These are phyloP conservation scores for Lasiosphaeria hispida DNA, from an alignment of 495 filamentous ascomycete species.

Conservation along the genomic window DNA sequence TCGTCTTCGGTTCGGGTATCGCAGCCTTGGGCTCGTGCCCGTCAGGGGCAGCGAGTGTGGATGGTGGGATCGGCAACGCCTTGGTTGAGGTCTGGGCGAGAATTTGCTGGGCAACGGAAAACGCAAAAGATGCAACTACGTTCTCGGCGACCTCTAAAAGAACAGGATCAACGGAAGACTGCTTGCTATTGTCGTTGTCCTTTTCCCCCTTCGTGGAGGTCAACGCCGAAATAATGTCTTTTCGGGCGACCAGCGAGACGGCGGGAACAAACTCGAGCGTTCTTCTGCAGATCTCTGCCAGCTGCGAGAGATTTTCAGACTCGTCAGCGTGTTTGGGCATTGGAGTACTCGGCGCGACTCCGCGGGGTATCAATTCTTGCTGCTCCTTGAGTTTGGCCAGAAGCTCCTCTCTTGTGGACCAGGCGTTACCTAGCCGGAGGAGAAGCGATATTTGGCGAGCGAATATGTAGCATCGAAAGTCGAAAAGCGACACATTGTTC, in stretches of 20 bases:
- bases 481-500: slow-evolving; percentile 96
- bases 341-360: slow-evolving; percentile 49
- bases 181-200: slow-evolving; percentile 11
- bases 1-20: slow-evolving; percentile 60
- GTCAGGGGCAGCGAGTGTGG: slow-evolving; percentile 45
- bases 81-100: slow-evolving; percentile 72
- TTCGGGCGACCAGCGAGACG: slow-evolving; percentile 71
- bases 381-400: slow-evolving; percentile 57
- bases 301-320: slow-evolving; percentile 68
- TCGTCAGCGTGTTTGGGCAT: slow-evolving; percentile 51
- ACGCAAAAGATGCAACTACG: slow-evolving; percentile 80
- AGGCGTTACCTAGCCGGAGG: slow-evolving; percentile 74
- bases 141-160: slow-evolving; percentile 66
- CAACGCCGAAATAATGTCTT: slow-evolving; percentile 61
- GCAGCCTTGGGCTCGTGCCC: slow-evolving; percentile 50
- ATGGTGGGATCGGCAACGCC: slow-evolving; percentile 62
- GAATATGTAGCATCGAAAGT: slow-evolving; percentile 94
- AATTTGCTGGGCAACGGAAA: slow-evolving; percentile 73
- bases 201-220: slow-evolving; percentile 27
- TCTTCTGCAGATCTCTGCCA: slow-evolving; percentile 77
- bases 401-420: slow-evolving; percentile 54
- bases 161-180: slow-evolving; percentile 26
- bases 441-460: slow-evolving; percentile 81
- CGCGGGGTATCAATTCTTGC: slow-evolving; percentile 49
- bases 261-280: slow-evolving; percentile 78